phyloP scores from a whole-genome alignment of 2,329 filamentous ascomycete genomes.

The Pseudogymnoascus sp. region DNA sequence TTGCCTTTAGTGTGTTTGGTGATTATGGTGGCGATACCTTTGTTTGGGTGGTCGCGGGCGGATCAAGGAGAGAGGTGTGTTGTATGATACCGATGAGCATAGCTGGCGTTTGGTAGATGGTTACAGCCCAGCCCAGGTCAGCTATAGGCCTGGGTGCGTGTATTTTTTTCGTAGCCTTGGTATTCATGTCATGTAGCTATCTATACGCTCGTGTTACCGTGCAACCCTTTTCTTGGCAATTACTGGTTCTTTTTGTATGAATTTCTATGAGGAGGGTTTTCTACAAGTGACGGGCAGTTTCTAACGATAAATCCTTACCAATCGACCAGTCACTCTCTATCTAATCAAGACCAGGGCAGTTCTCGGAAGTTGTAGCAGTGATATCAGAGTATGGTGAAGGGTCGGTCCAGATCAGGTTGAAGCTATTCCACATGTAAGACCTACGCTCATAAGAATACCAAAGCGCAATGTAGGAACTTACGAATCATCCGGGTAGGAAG shows the following conservation, averaged over 20 bases:
- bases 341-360: conserved; percentile 44
- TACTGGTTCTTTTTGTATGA: not conserved
- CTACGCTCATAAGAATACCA: not conserved
- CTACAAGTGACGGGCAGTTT: not conserved
- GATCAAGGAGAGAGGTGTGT: not conserved
- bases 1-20: not conserved
- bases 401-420: conserved; percentile 50
- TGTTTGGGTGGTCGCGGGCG: conserved; percentile 1
- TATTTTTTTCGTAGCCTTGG: not conserved
- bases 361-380: conserved; percentile 38
- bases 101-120: conserved; percentile 3
- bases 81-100: conserved; percentile 8
- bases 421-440: conserved; percentile 27
- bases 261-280: not conserved
- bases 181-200: not conserved
- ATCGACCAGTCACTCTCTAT: not conserved
- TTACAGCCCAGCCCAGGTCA: not conserved
- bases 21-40: not conserved
- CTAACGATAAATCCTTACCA: not conserved
- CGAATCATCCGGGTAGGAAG: conserved; percentile 41
- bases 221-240: not conserved
- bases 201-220: not conserved
- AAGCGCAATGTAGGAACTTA: conserved; percentile 20
- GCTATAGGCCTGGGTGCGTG: not conserved
- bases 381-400: conserved; percentile 42